Conservation (phyloP, 495 filamentous ascomycete genomes). For the Tetracladium setigerum region DNA sequence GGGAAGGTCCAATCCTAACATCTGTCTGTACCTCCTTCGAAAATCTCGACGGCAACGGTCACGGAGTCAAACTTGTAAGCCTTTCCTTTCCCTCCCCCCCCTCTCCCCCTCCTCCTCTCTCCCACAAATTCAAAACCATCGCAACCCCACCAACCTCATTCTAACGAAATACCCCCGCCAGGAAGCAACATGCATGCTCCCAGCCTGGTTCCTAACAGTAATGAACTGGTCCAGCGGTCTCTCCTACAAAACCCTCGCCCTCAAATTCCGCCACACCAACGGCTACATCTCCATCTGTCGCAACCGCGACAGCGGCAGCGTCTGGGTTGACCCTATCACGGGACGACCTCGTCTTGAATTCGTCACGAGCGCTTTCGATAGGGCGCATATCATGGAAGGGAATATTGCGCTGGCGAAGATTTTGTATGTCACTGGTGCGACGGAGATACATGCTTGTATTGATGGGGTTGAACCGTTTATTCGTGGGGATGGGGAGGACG, state of each 20-base stretch:
- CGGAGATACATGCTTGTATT: conserved; percentile 60
- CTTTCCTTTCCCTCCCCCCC: no score
- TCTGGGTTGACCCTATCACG: conserved; percentile 65
- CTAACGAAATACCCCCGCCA: no score
- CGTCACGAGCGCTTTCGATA: conserved; percentile 59
- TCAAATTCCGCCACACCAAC: conserved; percentile 54
- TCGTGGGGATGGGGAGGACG: conserved; percentile 30
- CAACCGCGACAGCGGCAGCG: conserved; percentile 64
- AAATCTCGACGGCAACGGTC: conserved; percentile 71
- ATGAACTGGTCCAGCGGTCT: conserved; percentile 56
- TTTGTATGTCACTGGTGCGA: conserved; percentile 66
- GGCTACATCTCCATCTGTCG: conserved; percentile 63
- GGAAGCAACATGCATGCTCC: conserved; percentile 30
- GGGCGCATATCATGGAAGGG: conserved; percentile 60
- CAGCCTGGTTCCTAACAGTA: conserved; percentile 30
- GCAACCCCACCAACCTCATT: neutral
- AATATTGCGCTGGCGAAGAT: conserved; percentile 66
- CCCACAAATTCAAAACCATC: neutral
- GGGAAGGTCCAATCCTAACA: conserved; percentile 78
- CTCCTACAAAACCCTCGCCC: conserved; percentile 57
- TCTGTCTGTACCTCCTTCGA: conserved; percentile 70
- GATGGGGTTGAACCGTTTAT: conserved; percentile 59
- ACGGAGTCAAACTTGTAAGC: conserved; percentile 65
- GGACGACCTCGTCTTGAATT: conserved; percentile 61
- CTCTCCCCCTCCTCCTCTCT: neutral